Evolutionary conservation across 495 filamentous ascomycete species (phyloP).

Genomic region (Xylaria venustula): DNA sequence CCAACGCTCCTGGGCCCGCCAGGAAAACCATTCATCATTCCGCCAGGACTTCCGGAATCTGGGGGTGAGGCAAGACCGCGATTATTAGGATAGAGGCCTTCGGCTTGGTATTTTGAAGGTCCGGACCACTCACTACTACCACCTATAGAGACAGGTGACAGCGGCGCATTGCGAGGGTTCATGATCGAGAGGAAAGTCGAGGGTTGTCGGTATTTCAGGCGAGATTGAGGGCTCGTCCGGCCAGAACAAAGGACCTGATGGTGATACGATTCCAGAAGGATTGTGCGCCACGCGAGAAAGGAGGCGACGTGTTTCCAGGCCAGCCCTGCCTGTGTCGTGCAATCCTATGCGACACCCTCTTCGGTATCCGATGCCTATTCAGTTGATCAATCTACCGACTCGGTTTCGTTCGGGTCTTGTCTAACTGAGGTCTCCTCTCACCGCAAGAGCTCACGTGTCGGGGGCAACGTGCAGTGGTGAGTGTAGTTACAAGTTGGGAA

Average conservation of each 20-base stretch:
- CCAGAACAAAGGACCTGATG: slow-evolving; percentile 4
- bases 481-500: neutral
- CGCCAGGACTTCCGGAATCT: slow-evolving; percentile 61
- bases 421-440: too few species aligned
- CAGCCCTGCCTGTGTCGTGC: slow-evolving; percentile 16
- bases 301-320: slow-evolving; percentile 19
- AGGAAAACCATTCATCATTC: slow-evolving; percentile 58
- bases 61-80: slow-evolving; percentile 69
- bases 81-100: slow-evolving; percentile 54
- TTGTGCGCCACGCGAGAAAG: slow-evolving; percentile 26
- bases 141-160: slow-evolving; percentile 79
- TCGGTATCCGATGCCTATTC: slow-evolving; percentile 6
- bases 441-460: too few species aligned
- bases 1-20: slow-evolving; percentile 49
- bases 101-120: slow-evolving; percentile 65
- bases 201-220: neutral
- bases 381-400: neutral
- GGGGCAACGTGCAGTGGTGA: neutral
- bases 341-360: slow-evolving; percentile 16
- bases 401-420: neutral
- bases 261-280: slow-evolving; percentile 3
- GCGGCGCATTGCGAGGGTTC: slow-evolving; percentile 58
- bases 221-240: neutral
- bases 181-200: slow-evolving; percentile 29
- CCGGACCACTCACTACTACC: slow-evolving; percentile 87